Base-by-base conservation (phyloP, 352 stramenopile genomes). In the Phytophthora foliorum region DNA sequence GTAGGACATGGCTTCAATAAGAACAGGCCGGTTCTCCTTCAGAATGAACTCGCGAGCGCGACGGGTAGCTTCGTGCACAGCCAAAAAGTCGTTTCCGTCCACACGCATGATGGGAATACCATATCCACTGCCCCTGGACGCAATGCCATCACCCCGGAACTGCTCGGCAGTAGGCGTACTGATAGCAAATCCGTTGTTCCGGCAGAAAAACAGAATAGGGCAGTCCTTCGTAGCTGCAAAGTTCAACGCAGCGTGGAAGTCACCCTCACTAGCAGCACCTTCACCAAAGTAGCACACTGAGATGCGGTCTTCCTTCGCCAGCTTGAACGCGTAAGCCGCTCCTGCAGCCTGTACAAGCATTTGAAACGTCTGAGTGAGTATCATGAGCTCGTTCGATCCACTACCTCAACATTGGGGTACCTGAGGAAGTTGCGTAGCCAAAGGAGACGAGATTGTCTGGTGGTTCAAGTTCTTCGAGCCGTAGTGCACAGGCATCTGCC, bases 131-230 rank as follows among this genome's bases (percentile, higher is more conserved):
- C 95, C 97, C 32, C 97, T 82, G 3, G 90, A 94, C 4, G 98
- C 91, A 45, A 99, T 98, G 8, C 98, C 98, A 76, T 99, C 98
- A 46, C 98, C 97, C 29, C 91, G 88, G 83, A 98, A 99, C 80
- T 99, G 98, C 69, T 99, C 97, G 32, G 75, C 73, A 0, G 96
- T 94, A 1, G 97, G 92, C 19, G 98, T 99, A 57, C 89, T 97
- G 65, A 99, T 99, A 6, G 97, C 98, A 74, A 98, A 99, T 8
- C 97, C 97, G 77, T 99, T 99, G 82, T 99, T 99, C 14, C 98
- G 86, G 70, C 96, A 98, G 74, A 99, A 95, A 74, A 99, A 99
- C 6, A 99, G 84, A 41, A 99, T 93, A 6, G 98, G 98, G 16
- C 87, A 93, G 34, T 98, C 90, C 44, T 98, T 95, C 1, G 97